Evolutionary conservation across 2,329 filamentous ascomycete genomes (phyloP).

Genomic region (Sporothrix pallida): DNA sequence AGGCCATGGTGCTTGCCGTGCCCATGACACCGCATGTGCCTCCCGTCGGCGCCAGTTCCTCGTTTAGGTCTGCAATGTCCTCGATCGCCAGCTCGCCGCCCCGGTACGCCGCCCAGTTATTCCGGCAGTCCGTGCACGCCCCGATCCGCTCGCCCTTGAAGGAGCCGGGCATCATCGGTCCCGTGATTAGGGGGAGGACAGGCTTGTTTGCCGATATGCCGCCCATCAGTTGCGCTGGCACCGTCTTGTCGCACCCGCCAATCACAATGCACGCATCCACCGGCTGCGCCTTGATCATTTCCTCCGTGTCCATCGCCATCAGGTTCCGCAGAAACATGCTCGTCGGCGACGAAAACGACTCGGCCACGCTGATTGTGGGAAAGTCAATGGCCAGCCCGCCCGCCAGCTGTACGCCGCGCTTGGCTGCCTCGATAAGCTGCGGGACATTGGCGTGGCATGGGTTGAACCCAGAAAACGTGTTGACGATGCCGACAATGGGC

Average conservation of each 20-base stretch:
- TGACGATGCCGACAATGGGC: constrained; percentile 76
- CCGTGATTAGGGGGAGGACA: constrained; percentile 70
- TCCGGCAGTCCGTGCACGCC: constrained; percentile 76
- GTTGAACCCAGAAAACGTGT: constrained; percentile 75
- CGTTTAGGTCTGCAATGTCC: constrained; percentile 72
- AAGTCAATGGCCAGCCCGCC: constrained; percentile 75
- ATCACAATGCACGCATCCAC: constrained; percentile 71
- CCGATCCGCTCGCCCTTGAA: constrained; percentile 68
- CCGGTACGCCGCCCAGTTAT: constrained; percentile 73
- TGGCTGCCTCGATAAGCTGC: constrained; percentile 72
- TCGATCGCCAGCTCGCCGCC: constrained; percentile 72
- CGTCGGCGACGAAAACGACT: constrained; percentile 71
- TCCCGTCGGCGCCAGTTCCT: constrained; percentile 73
- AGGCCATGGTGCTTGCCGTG: constrained; percentile 89
- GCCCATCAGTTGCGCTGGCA: constrained; percentile 76
- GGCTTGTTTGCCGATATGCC: constrained; percentile 77
- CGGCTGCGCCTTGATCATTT: constrained; percentile 76
- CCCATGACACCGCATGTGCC: constrained; percentile 93
- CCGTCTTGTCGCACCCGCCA: constrained; percentile 76
- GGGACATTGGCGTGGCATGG: constrained; percentile 75
- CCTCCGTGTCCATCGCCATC: constrained; percentile 81
- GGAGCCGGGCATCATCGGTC: constrained; percentile 75
- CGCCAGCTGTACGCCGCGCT: constrained; percentile 68
- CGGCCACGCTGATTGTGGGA: constrained; percentile 74
- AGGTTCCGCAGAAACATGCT: constrained; percentile 77